A percentile compares a stretch with the other conserved stretches of the same genome.
Evolutionary conservation across 2,329 filamentous ascomycete species (phyloP).

Genomic region (Talaromyces sp.): DNA sequence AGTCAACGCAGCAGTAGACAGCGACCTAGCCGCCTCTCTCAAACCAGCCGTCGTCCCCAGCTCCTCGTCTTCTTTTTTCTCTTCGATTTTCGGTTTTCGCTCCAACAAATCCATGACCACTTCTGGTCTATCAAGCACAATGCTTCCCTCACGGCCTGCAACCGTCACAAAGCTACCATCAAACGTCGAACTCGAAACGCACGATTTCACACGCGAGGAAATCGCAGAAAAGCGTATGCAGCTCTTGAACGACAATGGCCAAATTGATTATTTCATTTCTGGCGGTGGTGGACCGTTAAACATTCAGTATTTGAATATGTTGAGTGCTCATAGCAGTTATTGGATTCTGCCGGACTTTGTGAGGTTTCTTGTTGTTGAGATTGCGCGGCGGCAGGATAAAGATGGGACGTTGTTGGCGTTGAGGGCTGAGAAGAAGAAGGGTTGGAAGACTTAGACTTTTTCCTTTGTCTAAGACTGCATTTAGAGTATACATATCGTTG

Average conservation of each 20-base stretch:
- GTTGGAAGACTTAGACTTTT: slow-evolving; percentile 42
- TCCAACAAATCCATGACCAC: slow-evolving; percentile 41
- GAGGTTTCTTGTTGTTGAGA: slow-evolving; percentile 83
- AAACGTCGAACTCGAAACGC: slow-evolving; percentile 88
- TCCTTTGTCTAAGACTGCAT: not conserved
- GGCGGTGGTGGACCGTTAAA: slow-evolving; percentile 84
- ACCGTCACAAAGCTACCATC: slow-evolving; percentile 60
- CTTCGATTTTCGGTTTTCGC: slow-evolving; percentile 61
- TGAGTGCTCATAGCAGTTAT: slow-evolving; percentile 92
- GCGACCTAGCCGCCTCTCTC: slow-evolving; percentile 71
- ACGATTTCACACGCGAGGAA: slow-evolving; percentile 90
- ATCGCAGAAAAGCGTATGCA: slow-evolving; percentile 85
- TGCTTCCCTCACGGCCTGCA: slow-evolving; percentile 42
- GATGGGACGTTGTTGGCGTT: slow-evolving; percentile 55
- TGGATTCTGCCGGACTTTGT: slow-evolving; percentile 87
- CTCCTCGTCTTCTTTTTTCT: slow-evolving; percentile 63
- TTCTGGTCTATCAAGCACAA: slow-evolving; percentile 7
- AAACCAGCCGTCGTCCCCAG: slow-evolving; percentile 77
- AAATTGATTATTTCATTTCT: slow-evolving; percentile 85
- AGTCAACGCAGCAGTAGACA: slow-evolving; percentile 86
- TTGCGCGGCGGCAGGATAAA: slow-evolving; percentile 71
- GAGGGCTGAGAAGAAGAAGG: slow-evolving; percentile 54
- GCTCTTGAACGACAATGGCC: slow-evolving; percentile 91
- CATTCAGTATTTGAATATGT: slow-evolving; percentile 95
- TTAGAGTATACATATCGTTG: slow-evolving; percentile 1